phyloP scores from a whole-genome alignment of 257 asterid genomes.

The Rhazya stricta region DNA sequence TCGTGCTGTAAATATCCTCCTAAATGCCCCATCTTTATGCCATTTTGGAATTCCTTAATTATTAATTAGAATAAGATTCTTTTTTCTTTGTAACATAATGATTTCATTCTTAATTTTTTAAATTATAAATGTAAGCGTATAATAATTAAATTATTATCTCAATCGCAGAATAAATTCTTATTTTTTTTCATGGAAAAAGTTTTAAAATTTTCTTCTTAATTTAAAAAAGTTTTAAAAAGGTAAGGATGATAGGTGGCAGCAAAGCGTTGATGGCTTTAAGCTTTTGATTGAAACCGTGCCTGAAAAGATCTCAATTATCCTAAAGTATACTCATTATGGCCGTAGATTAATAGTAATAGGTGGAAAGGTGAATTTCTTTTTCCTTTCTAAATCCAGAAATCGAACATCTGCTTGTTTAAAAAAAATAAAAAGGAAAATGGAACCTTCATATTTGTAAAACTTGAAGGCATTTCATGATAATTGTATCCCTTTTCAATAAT shows the following conservation, averaged over 20 bases:
- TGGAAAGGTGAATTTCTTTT: slow-evolving; percentile 9
- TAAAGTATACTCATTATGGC: background rate
- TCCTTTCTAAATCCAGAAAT: slow-evolving; percentile 4
- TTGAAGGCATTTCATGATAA: slow-evolving; percentile 6
- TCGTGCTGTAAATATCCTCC: background rate
- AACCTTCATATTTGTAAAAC: slow-evolving; percentile 10
- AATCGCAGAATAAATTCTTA: too few species aligned
- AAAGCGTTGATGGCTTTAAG: background rate
- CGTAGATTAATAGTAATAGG: background rate
- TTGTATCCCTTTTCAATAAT: too few species aligned
- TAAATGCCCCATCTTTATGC: background rate
- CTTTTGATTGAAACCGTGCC: background rate
- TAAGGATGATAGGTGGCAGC: background rate
- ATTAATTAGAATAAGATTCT: slow-evolving; percentile 10
- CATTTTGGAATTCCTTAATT: background rate
- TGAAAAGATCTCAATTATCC: background rate
- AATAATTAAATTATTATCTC: too few species aligned
- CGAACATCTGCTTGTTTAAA: too few species aligned
- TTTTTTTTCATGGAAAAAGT: background rate
- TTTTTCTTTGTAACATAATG: background rate
- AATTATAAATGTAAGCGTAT: too few species aligned
- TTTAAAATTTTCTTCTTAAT: background rate
- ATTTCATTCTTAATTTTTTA: background rate
- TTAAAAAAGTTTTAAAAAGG: background rate
- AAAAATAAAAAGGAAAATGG: too few species aligned